Conservation (phyloP, 2,329 filamentous ascomycete species). For the Aspergillus nomiae region DNA sequence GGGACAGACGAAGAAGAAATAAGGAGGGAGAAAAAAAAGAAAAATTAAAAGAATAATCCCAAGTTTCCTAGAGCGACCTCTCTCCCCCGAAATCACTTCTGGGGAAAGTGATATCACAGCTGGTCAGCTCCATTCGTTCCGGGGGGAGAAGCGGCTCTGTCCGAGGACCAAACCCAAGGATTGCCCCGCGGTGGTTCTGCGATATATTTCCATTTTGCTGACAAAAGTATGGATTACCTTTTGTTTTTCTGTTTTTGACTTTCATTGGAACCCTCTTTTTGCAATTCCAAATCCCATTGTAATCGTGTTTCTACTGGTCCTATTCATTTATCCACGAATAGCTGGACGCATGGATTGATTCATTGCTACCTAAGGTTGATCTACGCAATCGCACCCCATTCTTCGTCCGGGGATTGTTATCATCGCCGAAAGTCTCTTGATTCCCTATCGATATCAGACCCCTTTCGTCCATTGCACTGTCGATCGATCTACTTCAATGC, state of each 20-base stretch:
- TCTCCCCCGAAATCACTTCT: neutral
- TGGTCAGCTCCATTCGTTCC: neutral
- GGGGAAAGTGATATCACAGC: constrained; percentile 1
- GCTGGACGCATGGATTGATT: neutral
- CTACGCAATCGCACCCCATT: constrained; percentile 8
- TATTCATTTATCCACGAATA: constrained; percentile 3
- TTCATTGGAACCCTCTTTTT: neutral
- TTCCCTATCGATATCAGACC: neutral
- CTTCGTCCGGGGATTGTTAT: neutral
- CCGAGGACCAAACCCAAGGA: constrained; percentile 11
- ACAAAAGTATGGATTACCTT: constrained; percentile 2
- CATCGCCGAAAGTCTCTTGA: neutral
- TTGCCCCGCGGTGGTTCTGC: constrained; percentile 16
- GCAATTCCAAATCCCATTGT: neutral
- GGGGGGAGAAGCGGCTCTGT: constrained; percentile 13
- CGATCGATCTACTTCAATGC: neutral
- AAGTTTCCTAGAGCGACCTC: neutral
- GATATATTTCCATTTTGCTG: neutral
- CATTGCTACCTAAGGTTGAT: constrained; percentile 11
- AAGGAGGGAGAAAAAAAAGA: neutral
- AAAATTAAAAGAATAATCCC: neutral
- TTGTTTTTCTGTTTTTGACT: constrained; percentile 1
- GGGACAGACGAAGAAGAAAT: too few relatives aligned
- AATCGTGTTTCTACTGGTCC: neutral
- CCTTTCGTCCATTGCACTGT: neutral